phyloP scores from a whole-genome alignment of 2,329 filamentous ascomycete genomes.

The Penicillium hordei region DNA sequence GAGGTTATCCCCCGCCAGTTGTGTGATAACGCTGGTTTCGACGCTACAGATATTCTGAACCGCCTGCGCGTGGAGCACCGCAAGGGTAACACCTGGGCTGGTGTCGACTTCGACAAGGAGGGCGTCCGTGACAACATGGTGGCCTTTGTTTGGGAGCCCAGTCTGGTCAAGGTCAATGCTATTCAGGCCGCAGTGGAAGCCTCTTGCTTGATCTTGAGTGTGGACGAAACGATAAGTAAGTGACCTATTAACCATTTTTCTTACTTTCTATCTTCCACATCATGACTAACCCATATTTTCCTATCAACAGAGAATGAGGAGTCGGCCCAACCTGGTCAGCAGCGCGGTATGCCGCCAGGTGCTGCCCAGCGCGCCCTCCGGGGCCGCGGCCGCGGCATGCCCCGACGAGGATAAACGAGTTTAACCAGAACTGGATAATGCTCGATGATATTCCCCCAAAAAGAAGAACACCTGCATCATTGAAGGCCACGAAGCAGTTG shows the following conservation, averaged over 20 bases:
- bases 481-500: neutral
- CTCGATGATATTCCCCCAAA: conserved; percentile 15
- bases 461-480: conserved; percentile 11
- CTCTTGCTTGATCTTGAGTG: conserved; percentile 88
- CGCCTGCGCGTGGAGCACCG: conserved; percentile 93
- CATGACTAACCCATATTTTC: conserved; percentile 17
- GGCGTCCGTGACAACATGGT: conserved; percentile 93
- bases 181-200: conserved; percentile 95
- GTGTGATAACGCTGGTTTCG: conserved; percentile 98
- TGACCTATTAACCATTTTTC: conserved; percentile 9
- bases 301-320: conserved; percentile 73
- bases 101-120: conserved; percentile 91
- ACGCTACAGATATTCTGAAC: conserved; percentile 97
- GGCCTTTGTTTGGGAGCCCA: conserved; percentile 95
- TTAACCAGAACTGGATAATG: conserved; percentile 28
- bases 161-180: conserved; percentile 93
- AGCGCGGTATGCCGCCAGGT: conserved; percentile 70
- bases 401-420: conserved; percentile 43
- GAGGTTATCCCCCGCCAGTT: conserved; percentile 96
- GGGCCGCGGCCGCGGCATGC: conserved; percentile 86
- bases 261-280: neutral
- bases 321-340: conserved; percentile 77
- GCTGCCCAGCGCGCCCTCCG: conserved; percentile 87
- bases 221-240: conserved; percentile 93
- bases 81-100: conserved; percentile 89